Percentiles rank a stretch among this genome's conserved stretches.
These are phyloP conservation scores for Komagataella mondaviorum DNA, from an alignment of 805 yeast genomes.

Conservation along the genomic window DNA sequence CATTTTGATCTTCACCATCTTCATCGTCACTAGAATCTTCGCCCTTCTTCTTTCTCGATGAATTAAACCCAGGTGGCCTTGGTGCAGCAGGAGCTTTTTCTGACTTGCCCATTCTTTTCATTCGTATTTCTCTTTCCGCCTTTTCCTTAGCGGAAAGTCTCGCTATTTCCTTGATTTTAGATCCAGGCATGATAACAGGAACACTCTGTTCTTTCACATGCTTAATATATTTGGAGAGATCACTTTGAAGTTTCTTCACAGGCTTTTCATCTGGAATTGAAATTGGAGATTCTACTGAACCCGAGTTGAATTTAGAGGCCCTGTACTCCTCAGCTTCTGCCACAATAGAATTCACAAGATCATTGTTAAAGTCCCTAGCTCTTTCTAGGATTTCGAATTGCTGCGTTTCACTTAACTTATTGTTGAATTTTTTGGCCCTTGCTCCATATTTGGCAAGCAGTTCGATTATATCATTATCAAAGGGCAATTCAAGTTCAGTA, in stretches of 20 bases:
- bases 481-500: conserved; percentile 31
- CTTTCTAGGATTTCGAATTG: conserved; percentile 45
- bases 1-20: conserved; percentile 10
- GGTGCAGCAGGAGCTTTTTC: conserved; percentile 5
- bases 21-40: conserved; percentile 10
- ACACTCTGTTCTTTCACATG: neutral
- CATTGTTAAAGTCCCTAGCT: conserved; percentile 41
- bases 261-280: conserved; percentile 3
- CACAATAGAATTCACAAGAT: conserved; percentile 38
- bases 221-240: neutral
- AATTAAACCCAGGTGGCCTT: conserved; percentile 7
- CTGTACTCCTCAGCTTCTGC: conserved; percentile 24
- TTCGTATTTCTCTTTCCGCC: neutral
- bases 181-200: neutral
- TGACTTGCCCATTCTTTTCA: neutral
- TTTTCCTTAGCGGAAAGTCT: neutral
- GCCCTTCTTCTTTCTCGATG: neutral
- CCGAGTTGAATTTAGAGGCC: neutral
- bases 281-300: conserved; percentile 1
- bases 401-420: conserved; percentile 57
- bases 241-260: neutral
- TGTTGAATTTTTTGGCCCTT: conserved; percentile 53
- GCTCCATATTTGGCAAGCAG: conserved; percentile 51
- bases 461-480: conserved; percentile 39
- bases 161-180: neutral